Evolutionary conservation across 2,329 filamentous ascomycete genomes (phyloP), one percentile per base, ranked within the genome.

Genomic region (Plenodomus tracheiphilus): DNA sequence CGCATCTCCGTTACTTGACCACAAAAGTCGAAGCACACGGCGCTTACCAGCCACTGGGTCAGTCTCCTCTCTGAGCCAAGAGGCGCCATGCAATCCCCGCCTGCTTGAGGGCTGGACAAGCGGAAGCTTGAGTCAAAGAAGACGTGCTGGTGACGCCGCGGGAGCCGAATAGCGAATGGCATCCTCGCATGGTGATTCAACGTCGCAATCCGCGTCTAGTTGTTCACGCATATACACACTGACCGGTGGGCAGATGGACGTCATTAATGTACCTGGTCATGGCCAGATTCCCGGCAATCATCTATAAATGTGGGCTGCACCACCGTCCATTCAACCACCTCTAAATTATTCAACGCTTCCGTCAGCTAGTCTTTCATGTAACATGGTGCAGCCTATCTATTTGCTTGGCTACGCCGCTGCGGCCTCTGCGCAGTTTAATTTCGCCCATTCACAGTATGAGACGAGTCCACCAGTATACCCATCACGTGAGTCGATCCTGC

Each of bases 391-490:
- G 6, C n/a, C 34, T 36, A 36, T 15, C 5, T 18, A 5, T 6
- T n/a, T 36, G 17, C 34, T 36, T 18, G 34, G 6, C 7, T 36
- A n/a, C n/a, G 34, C 34, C 17, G 13, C 15, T 36, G 18, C 36
- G 30, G 54, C 46, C n/a, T 42, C 49, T 21, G 61, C 61, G 22
- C 59, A 63, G 32, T 61, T 60, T 36, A 46, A 53, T 38, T 39
- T 60, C 21, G 53, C 47, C 4, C 60, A 61, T 41, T 54, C 61
- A 15, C 64, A 65, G 32, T 67, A 68, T 47, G 60, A 37, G 9
- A 60, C 58, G 2, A 68, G 64, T 39, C 62, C 64, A 17, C 60
- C 62, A 13, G 52, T 65, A 11, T 68, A 65, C 34, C 64, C 64
- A 7, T 66, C 63, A 2, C 64, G 61, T 64, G 45, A 56, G 56